phyloP scores from a whole-genome alignment of 257 asterid genomes.

The Gynochthodes officinalis region DNA sequence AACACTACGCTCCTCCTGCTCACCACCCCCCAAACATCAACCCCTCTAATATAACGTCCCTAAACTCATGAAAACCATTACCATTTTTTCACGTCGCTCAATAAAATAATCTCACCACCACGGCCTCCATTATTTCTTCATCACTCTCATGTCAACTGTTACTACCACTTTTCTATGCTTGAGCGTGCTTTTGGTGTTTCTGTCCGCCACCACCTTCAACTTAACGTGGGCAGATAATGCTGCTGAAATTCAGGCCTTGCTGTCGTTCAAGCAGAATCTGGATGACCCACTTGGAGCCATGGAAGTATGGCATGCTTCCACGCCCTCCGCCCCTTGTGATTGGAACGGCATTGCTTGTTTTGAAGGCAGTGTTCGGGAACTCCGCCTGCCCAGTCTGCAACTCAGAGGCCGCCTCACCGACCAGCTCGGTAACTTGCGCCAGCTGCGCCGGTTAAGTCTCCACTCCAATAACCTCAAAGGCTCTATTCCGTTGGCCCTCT shows the following conservation, averaged over 20 bases:
- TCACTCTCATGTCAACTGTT: constrained; percentile 42
- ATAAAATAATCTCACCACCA: neutral
- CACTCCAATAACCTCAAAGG: constrained; percentile 66
- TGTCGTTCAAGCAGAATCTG: constrained; percentile 45
- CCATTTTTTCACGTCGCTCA: neutral
- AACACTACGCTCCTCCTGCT: constrained; percentile 29
- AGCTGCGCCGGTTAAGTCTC: constrained; percentile 60
- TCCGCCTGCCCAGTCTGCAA: constrained; percentile 63
- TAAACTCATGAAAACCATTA: constrained; percentile 3
- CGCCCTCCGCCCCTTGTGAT: constrained; percentile 72
- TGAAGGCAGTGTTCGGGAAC: constrained; percentile 46
- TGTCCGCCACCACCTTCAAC: constrained; percentile 31
- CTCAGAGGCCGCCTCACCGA: constrained; percentile 50
- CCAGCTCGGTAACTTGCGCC: constrained; percentile 37
- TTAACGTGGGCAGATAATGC: constrained; percentile 33
- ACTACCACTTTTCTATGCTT: constrained; percentile 10
- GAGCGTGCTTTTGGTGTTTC: constrained; percentile 28
- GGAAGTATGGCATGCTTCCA: constrained; percentile 62
- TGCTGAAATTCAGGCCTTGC: constrained; percentile 47
- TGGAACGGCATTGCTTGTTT: constrained; percentile 69
- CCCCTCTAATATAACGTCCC: constrained; percentile 4
- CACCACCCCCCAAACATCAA: neutral
- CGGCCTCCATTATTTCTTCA: neutral
- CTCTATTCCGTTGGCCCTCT: constrained; percentile 49
- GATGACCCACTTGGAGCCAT: constrained; percentile 60